phyloP scores from a whole-genome alignment of 139 green algal genomes.

The Desmodesmus armatus region DNA sequence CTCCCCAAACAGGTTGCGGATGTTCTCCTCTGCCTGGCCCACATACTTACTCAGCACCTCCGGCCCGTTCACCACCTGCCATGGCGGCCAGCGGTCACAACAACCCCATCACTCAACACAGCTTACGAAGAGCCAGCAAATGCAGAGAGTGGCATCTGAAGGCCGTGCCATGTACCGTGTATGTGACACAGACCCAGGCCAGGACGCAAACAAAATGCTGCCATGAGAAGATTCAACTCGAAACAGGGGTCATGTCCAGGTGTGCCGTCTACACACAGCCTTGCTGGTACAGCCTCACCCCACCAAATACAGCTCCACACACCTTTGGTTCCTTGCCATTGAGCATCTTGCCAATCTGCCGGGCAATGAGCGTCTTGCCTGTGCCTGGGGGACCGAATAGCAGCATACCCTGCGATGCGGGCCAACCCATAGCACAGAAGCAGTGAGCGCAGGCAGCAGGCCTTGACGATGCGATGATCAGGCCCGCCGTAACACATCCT shows the following conservation, averaged over 20 bases:
- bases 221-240: too few species aligned
- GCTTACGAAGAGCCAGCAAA: background rate
- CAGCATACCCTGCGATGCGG: slow-evolving; percentile 65
- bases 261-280: too few species aligned
- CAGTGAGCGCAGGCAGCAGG: background rate
- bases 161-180: too few species aligned
- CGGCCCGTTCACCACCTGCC: slow-evolving; percentile 64
- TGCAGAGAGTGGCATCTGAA: too few species aligned
- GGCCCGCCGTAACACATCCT: too few species aligned
- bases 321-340: slow-evolving; percentile 98
- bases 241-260: too few species aligned
- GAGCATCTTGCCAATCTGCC: slow-evolving; percentile 99
- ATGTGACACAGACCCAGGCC: too few species aligned
- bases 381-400: slow-evolving; percentile 79
- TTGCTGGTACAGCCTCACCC: too few species aligned
- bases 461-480: too few species aligned
- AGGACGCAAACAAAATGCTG: too few species aligned
- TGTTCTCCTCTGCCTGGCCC: slow-evolving; percentile 96
- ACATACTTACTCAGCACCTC: slow-evolving; percentile 95
- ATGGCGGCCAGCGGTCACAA: background rate
- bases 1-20: slow-evolving; percentile 96
- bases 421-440: too few species aligned
- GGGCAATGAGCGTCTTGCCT: slow-evolving; percentile 99
- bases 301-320: too few species aligned
- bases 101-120: background rate